phyloP scores from a whole-genome alignment of 1,284 basidiomycete species.

The Ustilago lituana region DNA sequence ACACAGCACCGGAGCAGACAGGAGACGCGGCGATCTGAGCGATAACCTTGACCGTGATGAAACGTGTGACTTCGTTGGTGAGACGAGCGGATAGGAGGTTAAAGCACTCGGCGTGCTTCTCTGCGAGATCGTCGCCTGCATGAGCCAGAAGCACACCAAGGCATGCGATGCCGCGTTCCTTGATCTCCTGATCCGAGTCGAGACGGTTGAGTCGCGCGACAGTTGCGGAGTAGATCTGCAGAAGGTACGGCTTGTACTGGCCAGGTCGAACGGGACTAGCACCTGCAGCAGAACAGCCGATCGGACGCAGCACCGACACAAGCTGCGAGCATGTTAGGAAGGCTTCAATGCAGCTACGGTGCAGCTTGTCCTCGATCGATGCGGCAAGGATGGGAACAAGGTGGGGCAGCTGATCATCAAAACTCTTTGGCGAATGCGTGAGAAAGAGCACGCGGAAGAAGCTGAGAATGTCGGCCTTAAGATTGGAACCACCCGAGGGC shows the following conservation, averaged over 20 bases:
- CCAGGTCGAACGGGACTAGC: constrained; percentile 9
- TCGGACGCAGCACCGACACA: constrained; percentile 69
- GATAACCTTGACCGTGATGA: constrained; percentile 70
- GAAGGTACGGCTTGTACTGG: constrained; percentile 42
- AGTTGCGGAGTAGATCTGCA: constrained; percentile 77
- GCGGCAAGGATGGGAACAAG: constrained; percentile 80
- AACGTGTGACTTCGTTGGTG: constrained; percentile 72
- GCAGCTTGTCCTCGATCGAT: constrained; percentile 72
- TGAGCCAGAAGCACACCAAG: constrained; percentile 87
- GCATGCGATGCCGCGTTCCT: constrained; percentile 81
- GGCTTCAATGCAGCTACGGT: constrained; percentile 69
- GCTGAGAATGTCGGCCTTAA: constrained; percentile 75
- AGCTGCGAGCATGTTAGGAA: constrained; percentile 73
- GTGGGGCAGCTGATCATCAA: constrained; percentile 73
- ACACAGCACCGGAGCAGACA: constrained; percentile 66
- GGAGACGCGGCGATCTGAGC: constrained; percentile 69
- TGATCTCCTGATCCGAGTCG: constrained; percentile 90
- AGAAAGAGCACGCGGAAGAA: constrained; percentile 86
- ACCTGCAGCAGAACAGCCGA: constrained; percentile 4
- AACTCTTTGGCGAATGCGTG: constrained; percentile 78
- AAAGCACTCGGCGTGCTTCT: constrained; percentile 67
- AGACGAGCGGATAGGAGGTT: constrained; percentile 81
- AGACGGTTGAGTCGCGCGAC: constrained; percentile 77
- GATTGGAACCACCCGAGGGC: constrained; percentile 63
- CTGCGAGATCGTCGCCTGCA: constrained; percentile 76